These are phyloP conservation scores for Acanthamoeba castellanii DNA, from an alignment of 208 protist genomes.

Conservation along the genomic window DNA sequence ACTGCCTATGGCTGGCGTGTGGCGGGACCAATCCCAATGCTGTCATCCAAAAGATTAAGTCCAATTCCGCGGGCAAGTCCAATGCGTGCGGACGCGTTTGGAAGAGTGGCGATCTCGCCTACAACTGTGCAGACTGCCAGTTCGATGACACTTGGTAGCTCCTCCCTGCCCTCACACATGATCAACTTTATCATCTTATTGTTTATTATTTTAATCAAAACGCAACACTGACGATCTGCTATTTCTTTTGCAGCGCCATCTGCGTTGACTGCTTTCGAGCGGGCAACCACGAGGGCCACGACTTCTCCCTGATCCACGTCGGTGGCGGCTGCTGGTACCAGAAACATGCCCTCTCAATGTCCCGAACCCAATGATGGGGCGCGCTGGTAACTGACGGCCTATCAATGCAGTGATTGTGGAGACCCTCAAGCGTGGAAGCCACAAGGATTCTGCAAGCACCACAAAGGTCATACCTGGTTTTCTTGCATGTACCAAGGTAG, in stretches of 20 bases:
- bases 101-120: constrained; percentile 69
- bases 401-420: constrained; percentile 31
- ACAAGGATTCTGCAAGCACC: constrained; percentile 27
- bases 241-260: constrained; percentile 15
- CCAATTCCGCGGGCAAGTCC: constrained; percentile 66
- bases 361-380: too few species aligned
- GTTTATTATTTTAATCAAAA: not conserved
- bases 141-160: constrained; percentile 48
- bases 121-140: constrained; percentile 55
- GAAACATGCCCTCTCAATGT: not conserved
- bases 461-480: not conserved
- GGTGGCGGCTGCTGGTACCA: constrained; percentile 45
- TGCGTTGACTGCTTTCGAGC: constrained; percentile 62
- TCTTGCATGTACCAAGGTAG: not conserved
- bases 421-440: constrained; percentile 65
- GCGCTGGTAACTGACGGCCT: not conserved
- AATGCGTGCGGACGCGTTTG: constrained; percentile 50
- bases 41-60: constrained; percentile 46
- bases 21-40: constrained; percentile 33
- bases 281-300: constrained; percentile 48
- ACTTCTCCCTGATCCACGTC: constrained; percentile 24
- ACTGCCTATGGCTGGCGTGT: constrained; percentile 41
- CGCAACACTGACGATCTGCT: not conserved
- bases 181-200: not conserved
- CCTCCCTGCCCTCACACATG: not conserved